Percentiles rank a stretch among this genome's conserved stretches.
phyloP scores from a whole-genome alignment of 2,329 filamentous ascomycete genomes.

The Phaeosphaeriaceae sp. region DNA sequence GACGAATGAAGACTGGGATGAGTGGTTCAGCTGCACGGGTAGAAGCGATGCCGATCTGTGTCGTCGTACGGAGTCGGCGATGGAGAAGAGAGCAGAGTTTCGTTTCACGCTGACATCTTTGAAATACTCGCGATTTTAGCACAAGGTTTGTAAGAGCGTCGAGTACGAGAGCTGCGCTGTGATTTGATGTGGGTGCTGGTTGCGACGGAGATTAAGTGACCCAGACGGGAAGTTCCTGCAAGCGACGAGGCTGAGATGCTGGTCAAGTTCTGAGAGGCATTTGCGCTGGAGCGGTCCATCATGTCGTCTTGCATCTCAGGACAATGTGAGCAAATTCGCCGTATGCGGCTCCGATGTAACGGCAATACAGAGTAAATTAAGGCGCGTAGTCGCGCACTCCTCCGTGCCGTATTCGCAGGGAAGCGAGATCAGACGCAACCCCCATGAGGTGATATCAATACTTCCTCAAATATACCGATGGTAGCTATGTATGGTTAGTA shows the following conservation, averaged over 20 bases:
- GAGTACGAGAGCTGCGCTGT: background rate
- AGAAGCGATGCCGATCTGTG: constrained; percentile 1
- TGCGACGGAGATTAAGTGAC: background rate
- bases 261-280: background rate
- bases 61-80: constrained; percentile 2
- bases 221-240: background rate
- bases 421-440: background rate
- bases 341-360: constrained; percentile 3
- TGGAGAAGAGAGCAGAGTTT: background rate
- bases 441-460: background rate
- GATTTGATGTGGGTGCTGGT: background rate
- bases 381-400: constrained; percentile 2
- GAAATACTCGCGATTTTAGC: background rate
- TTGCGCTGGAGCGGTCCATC: background rate
- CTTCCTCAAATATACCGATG: background rate
- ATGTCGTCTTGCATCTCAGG: background rate
- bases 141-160: background rate
- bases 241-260: background rate
- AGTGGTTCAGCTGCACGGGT: background rate
- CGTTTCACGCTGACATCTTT: background rate
- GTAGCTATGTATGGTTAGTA: background rate
- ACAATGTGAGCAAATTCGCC: constrained; percentile 5
- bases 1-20: background rate
- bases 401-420: background rate
- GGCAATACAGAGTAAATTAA: constrained; percentile 4